Evolutionary conservation across 805 yeast species (phyloP).

Genomic region (Wickerhamomyces sydowiorum): DNA sequence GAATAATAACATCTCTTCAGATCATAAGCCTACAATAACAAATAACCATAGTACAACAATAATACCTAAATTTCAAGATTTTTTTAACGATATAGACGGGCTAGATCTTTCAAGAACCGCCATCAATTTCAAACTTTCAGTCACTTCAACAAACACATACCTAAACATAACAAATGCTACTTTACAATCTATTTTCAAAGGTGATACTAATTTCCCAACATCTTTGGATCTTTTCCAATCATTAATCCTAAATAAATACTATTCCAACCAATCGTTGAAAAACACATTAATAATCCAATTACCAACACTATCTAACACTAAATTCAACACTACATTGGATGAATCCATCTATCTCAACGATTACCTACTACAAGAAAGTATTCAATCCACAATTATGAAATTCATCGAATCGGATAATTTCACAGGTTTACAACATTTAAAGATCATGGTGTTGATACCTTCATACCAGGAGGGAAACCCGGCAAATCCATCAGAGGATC

Average conservation of each 20-base stretch:
- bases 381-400: conserved; percentile 13
- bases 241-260: conserved; percentile 11
- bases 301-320: conserved; percentile 16
- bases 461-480: conserved; percentile 20
- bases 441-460: conserved; percentile 14
- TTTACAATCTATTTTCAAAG: conserved; percentile 12
- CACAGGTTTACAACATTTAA: conserved; percentile 10
- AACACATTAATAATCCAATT: conserved; percentile 20
- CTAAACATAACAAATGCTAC: conserved; percentile 13
- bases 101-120: conserved; percentile 7
- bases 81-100: conserved; percentile 15
- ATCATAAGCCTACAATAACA: not conserved
- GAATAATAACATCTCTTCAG: not conserved
- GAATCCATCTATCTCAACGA: conserved; percentile 17
- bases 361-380: conserved; percentile 9
- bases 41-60: not conserved
- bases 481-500: conserved; percentile 19
- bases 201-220: conserved; percentile 15
- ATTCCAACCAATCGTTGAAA: conserved; percentile 9
- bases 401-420: conserved; percentile 13
- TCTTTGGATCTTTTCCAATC: conserved; percentile 18
- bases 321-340: conserved; percentile 12
- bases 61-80: conserved; percentile 17
- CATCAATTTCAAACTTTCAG: conserved; percentile 4
- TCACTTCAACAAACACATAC: conserved; percentile 14